phyloP scores from a whole-genome alignment of 768 basidiomycete genomes.

The Podaxis sp. region DNA sequence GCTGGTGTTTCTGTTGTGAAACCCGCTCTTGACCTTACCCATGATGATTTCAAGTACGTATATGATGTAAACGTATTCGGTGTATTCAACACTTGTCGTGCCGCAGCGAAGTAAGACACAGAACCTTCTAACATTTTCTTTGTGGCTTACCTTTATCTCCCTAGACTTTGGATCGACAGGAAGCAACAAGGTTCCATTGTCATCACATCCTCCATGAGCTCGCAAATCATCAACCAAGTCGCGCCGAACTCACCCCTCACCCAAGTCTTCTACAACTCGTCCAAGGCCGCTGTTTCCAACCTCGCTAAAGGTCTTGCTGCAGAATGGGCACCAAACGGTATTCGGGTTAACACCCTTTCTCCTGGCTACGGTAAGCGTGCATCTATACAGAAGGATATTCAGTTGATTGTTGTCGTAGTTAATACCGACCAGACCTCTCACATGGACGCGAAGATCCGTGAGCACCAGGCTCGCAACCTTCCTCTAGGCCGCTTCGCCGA shows the following conservation, averaged over 20 bases:
- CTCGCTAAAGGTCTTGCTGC: slow-evolving; percentile 58
- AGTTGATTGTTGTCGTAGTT: slow-evolving; percentile 31
- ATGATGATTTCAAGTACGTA: slow-evolving; percentile 54
- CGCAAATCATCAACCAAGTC: slow-evolving; percentile 60
- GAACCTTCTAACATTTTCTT: not conserved
- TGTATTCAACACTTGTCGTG: slow-evolving; percentile 63
- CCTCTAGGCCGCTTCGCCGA: slow-evolving; percentile 60
- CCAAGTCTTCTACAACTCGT: slow-evolving; percentile 67
- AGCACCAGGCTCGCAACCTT: slow-evolving; percentile 48
- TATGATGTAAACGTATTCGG: slow-evolving; percentile 65
- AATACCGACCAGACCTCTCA: slow-evolving; percentile 57
- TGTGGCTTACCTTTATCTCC: not conserved
- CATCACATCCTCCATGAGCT: slow-evolving; percentile 66
- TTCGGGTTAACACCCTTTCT: slow-evolving; percentile 61
- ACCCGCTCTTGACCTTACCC: slow-evolving; percentile 54
- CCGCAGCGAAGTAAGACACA: slow-evolving; percentile 48
- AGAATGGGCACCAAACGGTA: slow-evolving; percentile 56
- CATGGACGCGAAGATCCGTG: slow-evolving; percentile 49
- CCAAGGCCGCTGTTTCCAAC: slow-evolving; percentile 64
- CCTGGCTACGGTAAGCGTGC: slow-evolving; percentile 54
- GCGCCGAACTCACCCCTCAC: slow-evolving; percentile 45
- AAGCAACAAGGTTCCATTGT: slow-evolving; percentile 53
- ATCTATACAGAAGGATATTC: not conserved
- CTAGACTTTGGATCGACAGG: slow-evolving; percentile 44
- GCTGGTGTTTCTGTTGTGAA: slow-evolving; percentile 66